phyloP scores from a whole-genome alignment of 2,329 filamentous ascomycete genomes.

The Diaporthe helianthi region DNA sequence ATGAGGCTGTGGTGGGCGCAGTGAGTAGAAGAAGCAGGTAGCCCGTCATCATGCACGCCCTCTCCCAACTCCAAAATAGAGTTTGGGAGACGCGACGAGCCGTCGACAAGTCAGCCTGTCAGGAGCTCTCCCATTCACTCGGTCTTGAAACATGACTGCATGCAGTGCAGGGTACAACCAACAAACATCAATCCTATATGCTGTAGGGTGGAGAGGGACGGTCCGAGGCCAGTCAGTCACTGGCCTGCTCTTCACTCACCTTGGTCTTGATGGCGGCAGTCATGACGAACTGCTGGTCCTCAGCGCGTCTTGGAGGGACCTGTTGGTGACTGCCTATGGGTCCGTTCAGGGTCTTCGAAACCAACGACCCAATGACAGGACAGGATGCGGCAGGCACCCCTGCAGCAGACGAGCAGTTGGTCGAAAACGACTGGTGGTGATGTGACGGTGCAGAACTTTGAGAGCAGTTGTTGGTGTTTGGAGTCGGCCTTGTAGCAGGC shows the following conservation, averaged over 20 bases:
- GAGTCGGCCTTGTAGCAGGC: slow-evolving; percentile 1
- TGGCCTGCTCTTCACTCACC: neutral
- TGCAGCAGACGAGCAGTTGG: slow-evolving; percentile 5
- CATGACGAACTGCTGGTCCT: slow-evolving; percentile 10
- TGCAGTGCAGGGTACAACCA: neutral
- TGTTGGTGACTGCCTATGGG: slow-evolving; percentile 13
- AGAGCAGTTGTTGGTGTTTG: slow-evolving; percentile 10
- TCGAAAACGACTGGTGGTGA: slow-evolving; percentile 4
- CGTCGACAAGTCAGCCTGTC: slow-evolving; percentile 19
- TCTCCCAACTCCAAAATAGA: slow-evolving; percentile 14
- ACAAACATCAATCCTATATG: too few relatives aligned
- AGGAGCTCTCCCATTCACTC: neutral
- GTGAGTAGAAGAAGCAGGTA: neutral
- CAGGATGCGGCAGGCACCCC: neutral
- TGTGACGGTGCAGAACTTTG: neutral
- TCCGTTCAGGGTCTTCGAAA: neutral
- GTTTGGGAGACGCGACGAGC: slow-evolving; percentile 19
- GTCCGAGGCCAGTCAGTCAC: neutral
- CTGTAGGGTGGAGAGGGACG: neutral
- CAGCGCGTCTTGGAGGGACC: neutral
- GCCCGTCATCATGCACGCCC: neutral
- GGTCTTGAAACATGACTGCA: slow-evolving; percentile 12
- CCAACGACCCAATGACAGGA: neutral
- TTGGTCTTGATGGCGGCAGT: slow-evolving; percentile 13
- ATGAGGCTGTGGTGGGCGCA: neutral